Evolutionary conservation across 73 alveolate genomes (phyloP), one percentile per base, ranked within the genome.

Genomic region (Paramecium tetraurelia): DNA sequence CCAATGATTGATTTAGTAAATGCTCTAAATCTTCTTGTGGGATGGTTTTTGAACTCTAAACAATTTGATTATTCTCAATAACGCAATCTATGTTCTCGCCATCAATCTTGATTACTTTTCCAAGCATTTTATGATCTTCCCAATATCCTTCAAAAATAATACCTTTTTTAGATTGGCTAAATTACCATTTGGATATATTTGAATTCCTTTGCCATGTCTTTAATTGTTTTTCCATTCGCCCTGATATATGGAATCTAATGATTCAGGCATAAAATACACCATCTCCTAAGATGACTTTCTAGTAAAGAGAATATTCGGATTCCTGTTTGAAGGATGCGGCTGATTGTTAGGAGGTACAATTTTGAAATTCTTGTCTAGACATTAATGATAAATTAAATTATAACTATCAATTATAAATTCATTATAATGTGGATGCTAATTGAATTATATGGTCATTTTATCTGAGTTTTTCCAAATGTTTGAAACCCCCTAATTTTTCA

Each of bases 81-180:
- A 94, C 96, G 27, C 98, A 97, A 6, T 93, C 97, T 72, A 85
- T 94, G 7, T 93, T 95, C 33, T 94, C 97, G 11, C 97, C 96
- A 84, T 95, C 96, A 22, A 92, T 95, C 46, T 95, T 96, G 90
- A 95, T 92, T n/a, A 97, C 96, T 31, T 75, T 75, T 9, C 87
- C 87, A 12, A 35, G 18, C 0, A 20, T 22, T 41, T 20, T 75
- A 12, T 75, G 31, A 29, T 75, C 84, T 33, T 20, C 80, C 99
- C 99, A 97, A 76, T 50, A 20, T 35, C 99, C 99, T 10, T 92
- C 97, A 72, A 95, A 96, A 35, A 75, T 41, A 16, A 41, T 38
- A 12, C 87, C 87, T 75, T 12, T 16, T 75, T 75, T 29, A 41
- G 86, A 63, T 33, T 36, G 68, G 48, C 14, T 63, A 11, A 63